Percentiles rank a stretch among this genome's conserved stretches.
Conservation (phyloP, 805 yeast species). For the Kluyveromyces wickerhamii region DNA sequence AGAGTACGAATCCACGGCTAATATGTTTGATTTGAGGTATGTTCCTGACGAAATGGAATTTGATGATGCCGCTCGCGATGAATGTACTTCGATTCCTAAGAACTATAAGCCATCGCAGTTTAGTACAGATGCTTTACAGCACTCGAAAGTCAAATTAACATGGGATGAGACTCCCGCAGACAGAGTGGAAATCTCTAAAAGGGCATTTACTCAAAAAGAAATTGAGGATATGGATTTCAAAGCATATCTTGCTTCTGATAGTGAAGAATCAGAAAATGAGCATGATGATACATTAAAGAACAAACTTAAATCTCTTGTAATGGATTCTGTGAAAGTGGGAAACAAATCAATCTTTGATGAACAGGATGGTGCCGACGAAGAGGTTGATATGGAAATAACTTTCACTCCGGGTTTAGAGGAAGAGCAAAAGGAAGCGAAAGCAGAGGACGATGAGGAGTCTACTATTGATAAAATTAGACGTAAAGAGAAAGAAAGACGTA, state of each 20-base stretch:
- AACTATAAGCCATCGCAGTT: conserved; percentile 73
- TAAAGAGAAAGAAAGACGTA: conserved; percentile 89
- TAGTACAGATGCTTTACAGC: conserved; percentile 92
- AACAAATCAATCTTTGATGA: conserved; percentile 28
- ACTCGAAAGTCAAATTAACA: conserved; percentile 89
- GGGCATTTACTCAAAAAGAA: conserved; percentile 82
- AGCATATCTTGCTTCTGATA: conserved; percentile 84
- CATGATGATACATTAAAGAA: conserved; percentile 34
- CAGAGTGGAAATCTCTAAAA: conserved; percentile 63
- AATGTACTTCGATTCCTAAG: conserved; percentile 62
- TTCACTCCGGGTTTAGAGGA: conserved; percentile 80
- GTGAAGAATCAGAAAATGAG: conserved; percentile 45
- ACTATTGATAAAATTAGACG: conserved; percentile 75
- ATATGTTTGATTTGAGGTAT: conserved; percentile 84
- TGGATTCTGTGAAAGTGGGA: conserved; percentile 32
- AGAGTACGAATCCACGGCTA: conserved; percentile 93
- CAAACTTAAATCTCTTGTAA: conserved; percentile 56
- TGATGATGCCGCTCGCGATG: conserved; percentile 68
- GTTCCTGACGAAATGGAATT: conserved; percentile 91
- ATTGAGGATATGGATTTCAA: conserved; percentile 85
- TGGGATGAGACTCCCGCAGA: conserved; percentile 99
- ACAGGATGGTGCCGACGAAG: conserved; percentile 41
- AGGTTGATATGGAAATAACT: conserved; percentile 89
- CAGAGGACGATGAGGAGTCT: conserved; percentile 42
- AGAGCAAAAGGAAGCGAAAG: conserved; percentile 24